Conservation (phyloP, 1,284 basidiomycete species). For the Grifola frondosa region DNA sequence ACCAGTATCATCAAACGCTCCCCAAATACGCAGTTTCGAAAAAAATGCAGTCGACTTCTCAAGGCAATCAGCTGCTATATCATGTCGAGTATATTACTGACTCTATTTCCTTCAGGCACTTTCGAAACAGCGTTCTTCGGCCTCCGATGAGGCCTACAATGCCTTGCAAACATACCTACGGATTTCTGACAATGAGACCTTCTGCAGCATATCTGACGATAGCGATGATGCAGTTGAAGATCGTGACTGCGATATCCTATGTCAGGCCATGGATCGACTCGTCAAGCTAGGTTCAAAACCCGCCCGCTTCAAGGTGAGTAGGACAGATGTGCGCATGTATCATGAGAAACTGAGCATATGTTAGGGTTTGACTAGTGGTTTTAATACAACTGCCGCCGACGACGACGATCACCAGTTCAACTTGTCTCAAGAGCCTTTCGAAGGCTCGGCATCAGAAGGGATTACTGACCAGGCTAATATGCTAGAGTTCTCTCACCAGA, state of each 20-base stretch:
- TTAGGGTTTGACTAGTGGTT: no score
- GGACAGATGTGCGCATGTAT: no score
- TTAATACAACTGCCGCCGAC: no score
- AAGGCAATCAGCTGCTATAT: slow-evolving; percentile 41
- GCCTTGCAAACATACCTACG: slow-evolving; percentile 1
- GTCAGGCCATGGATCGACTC: slow-evolving; percentile 46
- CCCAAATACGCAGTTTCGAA: slow-evolving; percentile 43
- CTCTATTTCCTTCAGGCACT: slow-evolving; percentile 4
- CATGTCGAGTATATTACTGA: not conserved
- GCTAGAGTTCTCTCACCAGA: no score
- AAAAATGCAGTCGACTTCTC: slow-evolving; percentile 42
- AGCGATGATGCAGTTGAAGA: slow-evolving; percentile 1
- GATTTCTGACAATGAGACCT: no score
- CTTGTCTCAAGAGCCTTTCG: no score
- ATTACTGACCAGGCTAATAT: no score
- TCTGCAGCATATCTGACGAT: no score
- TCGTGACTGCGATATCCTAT: slow-evolving; percentile 33
- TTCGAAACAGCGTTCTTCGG: not conserved
- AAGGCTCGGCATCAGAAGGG: no score
- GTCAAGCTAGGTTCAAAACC: slow-evolving; percentile 45
- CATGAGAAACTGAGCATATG: no score
- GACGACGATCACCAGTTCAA: no score
- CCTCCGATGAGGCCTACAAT: not conserved
- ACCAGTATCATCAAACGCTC: slow-evolving; percentile 54
- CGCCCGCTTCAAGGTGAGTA: slow-evolving; percentile 51